phyloP scores from a whole-genome alignment of 495 filamentous ascomycete genomes.

The Penicillium maclennaniae region DNA sequence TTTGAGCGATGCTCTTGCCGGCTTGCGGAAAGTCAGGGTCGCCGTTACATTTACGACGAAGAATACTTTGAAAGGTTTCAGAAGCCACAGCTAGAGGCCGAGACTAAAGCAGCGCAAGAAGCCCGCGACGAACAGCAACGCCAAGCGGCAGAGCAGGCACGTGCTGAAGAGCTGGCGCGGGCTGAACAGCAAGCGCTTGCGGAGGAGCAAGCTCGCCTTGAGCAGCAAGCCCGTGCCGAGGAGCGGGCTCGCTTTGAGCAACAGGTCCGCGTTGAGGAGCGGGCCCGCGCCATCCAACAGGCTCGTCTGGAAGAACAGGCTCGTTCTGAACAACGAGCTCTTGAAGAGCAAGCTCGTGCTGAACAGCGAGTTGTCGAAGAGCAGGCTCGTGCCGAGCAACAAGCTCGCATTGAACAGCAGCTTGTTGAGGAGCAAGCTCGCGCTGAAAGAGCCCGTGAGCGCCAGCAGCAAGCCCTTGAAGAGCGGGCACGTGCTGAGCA shows the following conservation, averaged over 20 bases:
- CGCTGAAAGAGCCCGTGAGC: background rate
- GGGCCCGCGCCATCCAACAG: background rate
- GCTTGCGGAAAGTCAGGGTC: constrained; percentile 48
- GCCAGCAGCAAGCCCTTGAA: background rate
- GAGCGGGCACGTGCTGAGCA: background rate
- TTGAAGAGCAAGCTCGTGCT: too few species aligned
- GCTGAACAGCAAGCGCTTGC: background rate
- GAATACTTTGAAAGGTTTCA: constrained; percentile 26
- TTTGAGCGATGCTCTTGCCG: constrained; percentile 68
- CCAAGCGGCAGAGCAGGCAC: background rate
- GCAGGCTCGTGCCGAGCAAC: too few species aligned
- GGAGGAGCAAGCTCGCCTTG: background rate
- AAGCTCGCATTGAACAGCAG: too few species aligned
- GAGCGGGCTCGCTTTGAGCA: background rate
- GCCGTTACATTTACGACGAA: constrained; percentile 48
- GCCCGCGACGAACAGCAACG: background rate
- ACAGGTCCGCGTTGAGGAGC: background rate
- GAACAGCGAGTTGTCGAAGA: too few species aligned
- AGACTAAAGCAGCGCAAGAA: constrained; percentile 1
- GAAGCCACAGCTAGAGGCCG: constrained; percentile 21
- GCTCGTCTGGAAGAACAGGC: background rate
- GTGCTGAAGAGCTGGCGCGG: background rate
- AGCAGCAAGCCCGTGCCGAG: background rate
- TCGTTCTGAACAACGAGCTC: too few species aligned
- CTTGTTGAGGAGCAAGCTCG: background rate